Evolutionary conservation across 306 rosid genomes (phyloP).

Genomic region (Vigna hirtella): DNA sequence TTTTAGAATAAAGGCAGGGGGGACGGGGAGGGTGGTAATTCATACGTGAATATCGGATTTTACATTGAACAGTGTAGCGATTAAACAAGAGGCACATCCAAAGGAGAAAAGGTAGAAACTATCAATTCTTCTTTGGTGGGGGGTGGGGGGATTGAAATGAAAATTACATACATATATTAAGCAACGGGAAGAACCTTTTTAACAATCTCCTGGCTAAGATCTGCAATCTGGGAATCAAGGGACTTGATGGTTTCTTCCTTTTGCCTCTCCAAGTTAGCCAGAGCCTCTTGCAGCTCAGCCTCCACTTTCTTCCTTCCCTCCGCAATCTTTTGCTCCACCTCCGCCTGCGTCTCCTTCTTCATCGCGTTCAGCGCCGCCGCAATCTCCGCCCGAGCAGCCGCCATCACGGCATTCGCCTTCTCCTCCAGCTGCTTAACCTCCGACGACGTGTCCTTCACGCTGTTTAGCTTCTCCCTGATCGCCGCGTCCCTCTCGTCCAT

Average conservation of each 20-base stretch:
- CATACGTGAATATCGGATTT: not conserved
- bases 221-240: conserved; percentile 79
- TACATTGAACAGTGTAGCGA: conserved; percentile 1
- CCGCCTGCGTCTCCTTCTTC: conserved; percentile 92
- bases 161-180: conserved; percentile 36
- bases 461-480: conserved; percentile 77
- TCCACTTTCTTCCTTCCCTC: conserved; percentile 89
- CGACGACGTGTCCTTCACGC: conserved; percentile 79
- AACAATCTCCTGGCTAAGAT: conserved; percentile 83
- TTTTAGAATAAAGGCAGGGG: not conserved
- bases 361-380: conserved; percentile 82
- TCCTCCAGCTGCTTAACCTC: conserved; percentile 91
- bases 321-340: conserved; percentile 79
- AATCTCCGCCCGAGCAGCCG: conserved; percentile 89
- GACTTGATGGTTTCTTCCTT: conserved; percentile 81
- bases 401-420: conserved; percentile 73
- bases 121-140: not conserved
- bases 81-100: not conserved
- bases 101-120: not conserved
- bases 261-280: conserved; percentile 72
- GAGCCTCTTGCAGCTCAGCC: conserved; percentile 82
- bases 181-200: conserved; percentile 88
- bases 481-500: conserved; percentile 85
- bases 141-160: not conserved
- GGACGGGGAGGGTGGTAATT: not conserved